Evolutionary conservation across 768 basidiomycete species (phyloP), one percentile per base, ranked within the genome.

Genomic region (Cyclocybe aegerita): DNA sequence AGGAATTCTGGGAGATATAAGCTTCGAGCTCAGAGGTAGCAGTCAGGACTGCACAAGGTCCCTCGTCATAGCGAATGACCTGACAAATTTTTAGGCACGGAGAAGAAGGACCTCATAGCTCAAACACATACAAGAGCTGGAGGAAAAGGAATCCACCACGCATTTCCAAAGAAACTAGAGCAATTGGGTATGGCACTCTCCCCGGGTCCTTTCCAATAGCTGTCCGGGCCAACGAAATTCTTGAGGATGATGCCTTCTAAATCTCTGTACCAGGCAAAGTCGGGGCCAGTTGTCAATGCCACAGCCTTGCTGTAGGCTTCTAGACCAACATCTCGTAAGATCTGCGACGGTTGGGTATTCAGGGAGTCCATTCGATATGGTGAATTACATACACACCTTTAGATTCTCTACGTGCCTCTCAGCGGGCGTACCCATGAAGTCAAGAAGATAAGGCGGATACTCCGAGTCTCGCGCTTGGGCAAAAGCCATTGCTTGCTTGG

Each of bases 61-160:
- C 85, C 52, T 83, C 75, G 55, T 89, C 88, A 55, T 86, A 88
- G 7, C 77, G 80, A 14, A 91, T 75, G 43, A 88, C 80, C 85
- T 86, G 48, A n/a, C 38, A 10, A 45, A 35, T 34, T 6, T 9
- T 53, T 48, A 50, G 43, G 16, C 39, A 36, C 7, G 33, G 15
- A 33, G 3, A 9, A 12, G 15, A 34, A 47, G 35, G 12, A 7
- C 5, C 43, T 50, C 34, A 30, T 16, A 10, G 12, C 30, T 37
- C 2, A 51, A 14, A n/a, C 14, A 72, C 74, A 46, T 56, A 83
- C 85, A 47, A 88, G 68, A 0, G 84, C 81, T 0, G 88, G 86
- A 0, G 89, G 89, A 58, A 92, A 91, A 3, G 88, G 87, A 29
- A 89, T 76, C 78, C 85, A 84, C 84, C 87, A 90, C 7, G 86